phyloP scores from a whole-genome alignment of 2,329 filamentous ascomycete genomes.

The Colletotrichum gloeosporioides region DNA sequence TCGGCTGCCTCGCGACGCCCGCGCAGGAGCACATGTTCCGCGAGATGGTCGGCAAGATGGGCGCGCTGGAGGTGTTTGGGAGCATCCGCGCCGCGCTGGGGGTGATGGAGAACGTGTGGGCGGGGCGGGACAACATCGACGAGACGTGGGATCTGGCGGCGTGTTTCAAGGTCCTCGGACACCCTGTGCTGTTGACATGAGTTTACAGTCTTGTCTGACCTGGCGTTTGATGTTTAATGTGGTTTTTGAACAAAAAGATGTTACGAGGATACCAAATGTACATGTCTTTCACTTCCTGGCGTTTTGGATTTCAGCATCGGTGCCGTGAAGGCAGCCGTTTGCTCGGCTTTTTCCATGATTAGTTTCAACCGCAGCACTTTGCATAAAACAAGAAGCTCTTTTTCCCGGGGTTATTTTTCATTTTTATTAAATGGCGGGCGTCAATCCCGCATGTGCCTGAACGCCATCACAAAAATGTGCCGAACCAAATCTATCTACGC shows the following conservation, averaged over 20 bases:
- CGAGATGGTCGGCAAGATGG: slow-evolving; percentile 43
- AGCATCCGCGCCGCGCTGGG: slow-evolving; percentile 47
- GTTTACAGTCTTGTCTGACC: not conserved
- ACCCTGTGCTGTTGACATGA: slow-evolving; percentile 43
- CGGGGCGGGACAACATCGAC: slow-evolving; percentile 40
- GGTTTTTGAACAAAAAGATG: not conserved
- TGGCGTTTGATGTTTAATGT: not conserved
- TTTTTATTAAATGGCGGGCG: not conserved
- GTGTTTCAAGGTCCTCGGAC: slow-evolving; percentile 46
- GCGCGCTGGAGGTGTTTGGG: slow-evolving; percentile 49
- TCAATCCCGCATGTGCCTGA: not conserved
- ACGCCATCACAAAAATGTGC: not conserved
- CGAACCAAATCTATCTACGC: slow-evolving; percentile 12
- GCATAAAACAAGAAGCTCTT: not conserved
- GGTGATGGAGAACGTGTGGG: slow-evolving; percentile 54
- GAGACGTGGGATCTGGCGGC: slow-evolving; percentile 49
- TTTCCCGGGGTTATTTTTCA: not conserved
- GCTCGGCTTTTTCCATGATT: not conserved
- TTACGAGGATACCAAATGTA: not conserved
- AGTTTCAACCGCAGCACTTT: not conserved
- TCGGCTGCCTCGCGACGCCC: slow-evolving; percentile 42
- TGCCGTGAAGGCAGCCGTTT: not conserved
- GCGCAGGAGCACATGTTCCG: slow-evolving; percentile 49
- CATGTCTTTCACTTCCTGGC: not conserved
- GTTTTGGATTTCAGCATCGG: not conserved